Evolutionary conservation across 495 filamentous ascomycete genomes (phyloP), one percentile per base, ranked within the genome.

Genomic region (Xylona heveae): DNA sequence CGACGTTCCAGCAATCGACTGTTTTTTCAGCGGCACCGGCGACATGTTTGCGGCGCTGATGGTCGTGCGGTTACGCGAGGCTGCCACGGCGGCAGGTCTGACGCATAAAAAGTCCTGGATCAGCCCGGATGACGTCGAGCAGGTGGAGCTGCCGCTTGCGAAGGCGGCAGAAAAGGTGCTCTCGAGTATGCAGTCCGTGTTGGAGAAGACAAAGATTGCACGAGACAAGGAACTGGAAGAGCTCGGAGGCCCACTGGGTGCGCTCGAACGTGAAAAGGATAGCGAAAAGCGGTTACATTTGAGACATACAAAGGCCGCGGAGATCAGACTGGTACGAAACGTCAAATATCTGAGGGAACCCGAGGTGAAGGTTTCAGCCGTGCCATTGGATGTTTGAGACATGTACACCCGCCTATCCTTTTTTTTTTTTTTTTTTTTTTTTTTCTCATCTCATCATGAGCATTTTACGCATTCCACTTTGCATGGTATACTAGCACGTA

Each of bases 11-110:
- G 68, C 77, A 4, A 70, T 95, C 33, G 75, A 91, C 44, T 77
- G 77, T 51, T 90, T 81, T 60, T 97, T 94, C 52, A 81, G 74
- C 45, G 88, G 88, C 17, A 93, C 88, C 1, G 88, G 88, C 9
- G 88, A 97, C 56, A 93, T 97, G 83, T 94, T 97, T 49, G 82
- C 88, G 24, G 84, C 90, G 15, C 57, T 94, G 33, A 85, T 72
- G 30, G 65, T 92, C 2, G 79, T 78, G 16, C 73, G 88, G n/a
- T 67, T 97, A 34, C 71, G 85, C 40, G 82, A 94, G 58, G 79
- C 78, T 4, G 70, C 74, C 10, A 41, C 42, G 8, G 49, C 46
- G 5, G 55, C 57, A 1, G 58, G 51, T 0, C 44, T 81, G 16
- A 49, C 51, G 30, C 50, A 45, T 8, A 60, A 47, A 16, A 55